These are phyloP conservation scores for Chloromonas sp. DNA, from an alignment of 163 green algal genomes.

Conservation along the genomic window DNA sequence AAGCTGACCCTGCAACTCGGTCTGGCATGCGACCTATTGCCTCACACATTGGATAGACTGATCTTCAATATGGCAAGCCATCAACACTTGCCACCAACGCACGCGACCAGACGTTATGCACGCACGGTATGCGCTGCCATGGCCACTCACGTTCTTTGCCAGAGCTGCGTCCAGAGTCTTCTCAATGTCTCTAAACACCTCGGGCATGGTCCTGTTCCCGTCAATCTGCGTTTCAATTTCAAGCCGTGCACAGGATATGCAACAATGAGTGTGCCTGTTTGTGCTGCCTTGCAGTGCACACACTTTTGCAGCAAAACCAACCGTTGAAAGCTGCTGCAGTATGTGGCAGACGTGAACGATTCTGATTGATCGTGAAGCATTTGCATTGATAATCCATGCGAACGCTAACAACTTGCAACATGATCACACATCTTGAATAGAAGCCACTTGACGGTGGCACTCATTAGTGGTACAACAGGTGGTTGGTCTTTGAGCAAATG, in stretches of 20 bases:
- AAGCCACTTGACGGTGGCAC: too few relatives aligned
- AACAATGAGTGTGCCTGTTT: slow-evolving; percentile 6
- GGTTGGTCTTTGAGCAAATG: neutral
- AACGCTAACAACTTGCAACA: too few relatives aligned
- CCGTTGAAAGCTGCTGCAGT: too few relatives aligned
- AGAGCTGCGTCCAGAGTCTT: slow-evolving; percentile 28
- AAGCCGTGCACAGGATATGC: neutral
- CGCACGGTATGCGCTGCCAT: too few relatives aligned
- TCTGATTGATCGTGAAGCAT: too few relatives aligned
- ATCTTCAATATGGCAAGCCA: neutral
- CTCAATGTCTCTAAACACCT: slow-evolving; percentile 58
- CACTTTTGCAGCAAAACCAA: too few relatives aligned
- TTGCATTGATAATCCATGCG: too few relatives aligned
- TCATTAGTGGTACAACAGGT: too few relatives aligned
- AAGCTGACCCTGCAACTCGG: neutral
- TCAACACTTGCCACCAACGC: neutral
- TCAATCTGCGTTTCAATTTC: slow-evolving; percentile 46
- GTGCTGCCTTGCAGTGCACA: neutral
- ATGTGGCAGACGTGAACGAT: too few relatives aligned
- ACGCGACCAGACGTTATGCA: too few relatives aligned
- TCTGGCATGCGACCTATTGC: neutral
- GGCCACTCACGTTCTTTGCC: neutral
- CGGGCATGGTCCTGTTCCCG: slow-evolving; percentile 59
- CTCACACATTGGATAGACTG: neutral
- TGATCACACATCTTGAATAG: too few relatives aligned